Evolutionary conservation across 2,329 filamentous ascomycete genomes (phyloP).

Genomic region (Fusarium continuum): DNA sequence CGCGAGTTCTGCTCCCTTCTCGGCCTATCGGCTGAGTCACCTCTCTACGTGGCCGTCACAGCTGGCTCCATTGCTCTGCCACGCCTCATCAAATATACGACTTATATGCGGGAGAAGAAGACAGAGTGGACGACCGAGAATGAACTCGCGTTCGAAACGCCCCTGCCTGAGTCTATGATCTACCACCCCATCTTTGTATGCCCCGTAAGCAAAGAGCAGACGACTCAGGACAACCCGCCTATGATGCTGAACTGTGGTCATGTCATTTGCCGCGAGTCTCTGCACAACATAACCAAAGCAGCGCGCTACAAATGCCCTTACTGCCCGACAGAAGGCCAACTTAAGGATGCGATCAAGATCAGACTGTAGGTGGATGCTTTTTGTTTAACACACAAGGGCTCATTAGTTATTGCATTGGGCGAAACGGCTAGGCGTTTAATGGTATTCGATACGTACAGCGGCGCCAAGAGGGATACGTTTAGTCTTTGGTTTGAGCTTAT

Average conservation of each 20-base stretch:
- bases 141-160: conserved; percentile 83
- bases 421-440: conserved; percentile 19
- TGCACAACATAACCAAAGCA: conserved; percentile 82
- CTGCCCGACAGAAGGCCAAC: conserved; percentile 84
- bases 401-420: background rate
- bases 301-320: conserved; percentile 94
- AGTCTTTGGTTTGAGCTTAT: conserved; percentile 10
- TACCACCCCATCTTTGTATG: conserved; percentile 99
- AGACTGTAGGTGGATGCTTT: conserved; percentile 59
- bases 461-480: background rate
- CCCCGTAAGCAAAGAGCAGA: conserved; percentile 95
- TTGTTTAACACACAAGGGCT: background rate
- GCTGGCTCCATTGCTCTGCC: conserved; percentile 93
- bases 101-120: conserved; percentile 85
- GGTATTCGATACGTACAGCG: background rate
- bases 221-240: conserved; percentile 89
- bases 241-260: conserved; percentile 98
- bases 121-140: conserved; percentile 95
- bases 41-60: conserved; percentile 90
- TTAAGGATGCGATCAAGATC: conserved; percentile 79
- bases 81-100: conserved; percentile 85
- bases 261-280: conserved; percentile 85
- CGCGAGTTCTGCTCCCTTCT: conserved; percentile 94
- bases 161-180: conserved; percentile 67
- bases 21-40: conserved; percentile 88